phyloP scores from a whole-genome alignment of 768 basidiomycete genomes.

The Asterophora parasitica region DNA sequence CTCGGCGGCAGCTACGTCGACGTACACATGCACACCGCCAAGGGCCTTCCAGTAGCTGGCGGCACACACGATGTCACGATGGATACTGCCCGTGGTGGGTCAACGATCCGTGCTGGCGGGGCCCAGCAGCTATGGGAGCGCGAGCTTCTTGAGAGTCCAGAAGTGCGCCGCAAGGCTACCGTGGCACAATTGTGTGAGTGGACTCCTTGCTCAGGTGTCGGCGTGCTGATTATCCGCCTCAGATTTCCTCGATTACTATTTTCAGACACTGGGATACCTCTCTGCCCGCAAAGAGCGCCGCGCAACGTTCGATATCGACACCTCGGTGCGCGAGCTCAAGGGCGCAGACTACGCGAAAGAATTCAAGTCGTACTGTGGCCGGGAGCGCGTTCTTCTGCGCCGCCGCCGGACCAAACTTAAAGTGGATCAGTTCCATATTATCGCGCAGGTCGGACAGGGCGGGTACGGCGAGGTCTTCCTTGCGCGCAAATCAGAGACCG shows the following conservation, averaged over 20 bases:
- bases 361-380: slow-evolving; percentile 88
- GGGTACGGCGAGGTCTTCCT: slow-evolving; percentile 98
- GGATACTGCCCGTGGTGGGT: slow-evolving; percentile 55
- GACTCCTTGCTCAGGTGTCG: neutral
- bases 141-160: slow-evolving; percentile 76
- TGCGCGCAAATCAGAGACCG: slow-evolving; percentile 91
- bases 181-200: slow-evolving; percentile 92
- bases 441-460: slow-evolving; percentile 97
- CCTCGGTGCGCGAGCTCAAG: slow-evolving; percentile 57
- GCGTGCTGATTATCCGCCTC: slow-evolving; percentile 2
- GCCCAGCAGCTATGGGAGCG: slow-evolving; percentile 80
- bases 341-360: slow-evolving; percentile 64
- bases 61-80: slow-evolving; percentile 54
- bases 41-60: slow-evolving; percentile 38
- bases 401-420: slow-evolving; percentile 88
- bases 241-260: slow-evolving; percentile 99
- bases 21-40: slow-evolving; percentile 75
- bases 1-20: slow-evolving; percentile 28
- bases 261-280: slow-evolving; percentile 89
- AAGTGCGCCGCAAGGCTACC: slow-evolving; percentile 92
- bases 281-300: slow-evolving; percentile 82
- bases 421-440: slow-evolving; percentile 96
- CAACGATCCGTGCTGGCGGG: slow-evolving; percentile 53
- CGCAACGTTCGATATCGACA: slow-evolving; percentile 78
- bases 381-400: slow-evolving; percentile 90